These are phyloP conservation scores for Arctium lappa DNA, from an alignment of 129 eudicot genomes.

Conservation along the genomic window DNA sequence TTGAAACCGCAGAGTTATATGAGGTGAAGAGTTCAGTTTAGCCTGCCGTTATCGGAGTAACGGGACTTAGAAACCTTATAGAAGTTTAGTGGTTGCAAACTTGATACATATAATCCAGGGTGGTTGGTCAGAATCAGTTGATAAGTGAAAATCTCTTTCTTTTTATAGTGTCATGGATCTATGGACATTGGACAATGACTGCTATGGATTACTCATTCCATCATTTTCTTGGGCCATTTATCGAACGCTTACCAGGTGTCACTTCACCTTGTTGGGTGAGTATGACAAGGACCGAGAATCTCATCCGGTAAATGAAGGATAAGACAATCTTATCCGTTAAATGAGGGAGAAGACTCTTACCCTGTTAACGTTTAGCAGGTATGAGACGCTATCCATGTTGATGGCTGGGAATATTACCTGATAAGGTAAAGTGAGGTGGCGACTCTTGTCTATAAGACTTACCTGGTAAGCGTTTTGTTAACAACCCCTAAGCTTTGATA, in stretches of 20 bases:
- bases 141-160: background rate
- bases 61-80: background rate
- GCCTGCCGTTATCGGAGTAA: background rate
- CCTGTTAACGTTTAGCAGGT: background rate
- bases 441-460: background rate
- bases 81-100: background rate
- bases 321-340: background rate
- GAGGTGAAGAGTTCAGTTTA: constrained; percentile 22
- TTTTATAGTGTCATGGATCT: background rate
- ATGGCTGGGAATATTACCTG: background rate
- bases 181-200: background rate
- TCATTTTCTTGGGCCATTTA: too few species aligned
- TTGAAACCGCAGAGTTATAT: constrained; percentile 53
- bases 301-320: background rate
- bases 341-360: background rate
- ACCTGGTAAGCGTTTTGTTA: background rate
- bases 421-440: background rate
- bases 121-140: background rate
- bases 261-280: background rate
- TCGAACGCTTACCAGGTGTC: background rate
- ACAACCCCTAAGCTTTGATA: background rate
- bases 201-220: background rate
- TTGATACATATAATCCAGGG: background rate
- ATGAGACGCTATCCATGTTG: background rate
- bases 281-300: background rate